Evolutionary conservation across 768 basidiomycete species (phyloP).

Genomic region (Boletus speciosus): DNA sequence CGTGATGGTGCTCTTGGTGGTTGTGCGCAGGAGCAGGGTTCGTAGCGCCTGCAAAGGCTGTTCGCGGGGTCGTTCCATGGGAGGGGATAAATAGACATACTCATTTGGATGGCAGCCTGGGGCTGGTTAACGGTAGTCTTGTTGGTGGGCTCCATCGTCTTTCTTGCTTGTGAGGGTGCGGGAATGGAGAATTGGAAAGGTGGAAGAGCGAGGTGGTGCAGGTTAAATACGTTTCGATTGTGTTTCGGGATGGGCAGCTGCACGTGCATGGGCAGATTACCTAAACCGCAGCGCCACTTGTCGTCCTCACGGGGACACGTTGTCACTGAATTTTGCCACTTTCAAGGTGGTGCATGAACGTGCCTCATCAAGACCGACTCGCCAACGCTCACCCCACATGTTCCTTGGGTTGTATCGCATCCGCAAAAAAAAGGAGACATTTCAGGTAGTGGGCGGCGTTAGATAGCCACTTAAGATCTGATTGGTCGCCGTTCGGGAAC

Average conservation of each 20-base stretch:
- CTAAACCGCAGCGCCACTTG: constrained; percentile 9
- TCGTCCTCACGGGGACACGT: too few species aligned
- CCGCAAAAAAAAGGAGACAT: too few species aligned
- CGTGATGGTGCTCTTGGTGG: constrained; percentile 40
- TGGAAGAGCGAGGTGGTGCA: neutral
- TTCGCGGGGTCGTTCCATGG: neutral
- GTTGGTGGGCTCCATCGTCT: constrained; percentile 31
- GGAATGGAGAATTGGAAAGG: neutral
- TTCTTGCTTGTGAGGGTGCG: constrained; percentile 24
- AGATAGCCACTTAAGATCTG: too few species aligned
- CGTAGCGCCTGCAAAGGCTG: constrained; percentile 39
- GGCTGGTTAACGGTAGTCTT: constrained; percentile 50
- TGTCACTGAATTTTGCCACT: too few species aligned
- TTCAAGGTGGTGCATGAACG: too few species aligned
- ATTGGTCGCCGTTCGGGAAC: too few species aligned
- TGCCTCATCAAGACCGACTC: too few species aligned
- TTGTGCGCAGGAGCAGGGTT: constrained; percentile 42
- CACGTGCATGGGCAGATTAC: constrained; percentile 13
- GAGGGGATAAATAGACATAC: constrained; percentile 37
- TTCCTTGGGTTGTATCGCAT: too few species aligned
- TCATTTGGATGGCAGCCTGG: constrained; percentile 58
- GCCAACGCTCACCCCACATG: too few species aligned
- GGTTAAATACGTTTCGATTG: constrained; percentile 16
- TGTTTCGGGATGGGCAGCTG: neutral
- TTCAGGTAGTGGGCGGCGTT: too few species aligned